Conservation (phyloP, 192 early-diverging fungal genomes). For the Funneliformis mosseae region DNA sequence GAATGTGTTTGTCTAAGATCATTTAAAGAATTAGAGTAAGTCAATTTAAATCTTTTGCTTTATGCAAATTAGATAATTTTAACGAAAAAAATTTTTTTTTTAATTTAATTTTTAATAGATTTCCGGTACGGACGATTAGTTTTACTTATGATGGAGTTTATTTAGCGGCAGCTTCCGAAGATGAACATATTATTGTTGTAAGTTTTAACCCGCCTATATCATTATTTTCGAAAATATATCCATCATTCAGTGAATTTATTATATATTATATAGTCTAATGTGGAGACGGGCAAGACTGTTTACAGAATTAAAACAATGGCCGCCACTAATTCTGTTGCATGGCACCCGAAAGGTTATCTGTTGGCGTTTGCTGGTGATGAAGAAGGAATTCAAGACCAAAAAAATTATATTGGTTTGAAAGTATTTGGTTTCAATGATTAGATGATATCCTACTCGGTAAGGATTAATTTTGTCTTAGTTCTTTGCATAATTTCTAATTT, state of each 20-base stretch:
- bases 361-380: slow-evolving; percentile 83
- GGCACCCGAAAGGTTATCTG: slow-evolving; percentile 77
- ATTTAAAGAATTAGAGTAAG: slow-evolving; percentile 68
- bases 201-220: slow-evolving; percentile 24
- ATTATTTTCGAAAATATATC: slow-evolving; percentile 8
- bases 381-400: slow-evolving; percentile 32
- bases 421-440: slow-evolving; percentile 27
- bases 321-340: slow-evolving; percentile 75
- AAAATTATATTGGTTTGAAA: slow-evolving; percentile 24
- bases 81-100: background rate
- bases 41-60: background rate
- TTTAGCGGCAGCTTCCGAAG: slow-evolving; percentile 76
- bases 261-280: slow-evolving; percentile 55
- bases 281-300: slow-evolving; percentile 71
- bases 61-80: no score
- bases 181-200: slow-evolving; percentile 78
- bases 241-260: background rate
- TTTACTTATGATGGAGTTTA: slow-evolving; percentile 81
- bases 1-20: slow-evolving; percentile 64
- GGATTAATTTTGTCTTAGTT: no score
- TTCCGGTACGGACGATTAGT: slow-evolving; percentile 76
- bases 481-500: background rate
- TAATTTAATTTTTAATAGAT: slow-evolving; percentile 52
- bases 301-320: slow-evolving; percentile 68
- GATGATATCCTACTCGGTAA: background rate